These are phyloP conservation scores for Penicillium subrubescens DNA, from an alignment of 495 filamentous ascomycete species.

Conservation along the genomic window DNA sequence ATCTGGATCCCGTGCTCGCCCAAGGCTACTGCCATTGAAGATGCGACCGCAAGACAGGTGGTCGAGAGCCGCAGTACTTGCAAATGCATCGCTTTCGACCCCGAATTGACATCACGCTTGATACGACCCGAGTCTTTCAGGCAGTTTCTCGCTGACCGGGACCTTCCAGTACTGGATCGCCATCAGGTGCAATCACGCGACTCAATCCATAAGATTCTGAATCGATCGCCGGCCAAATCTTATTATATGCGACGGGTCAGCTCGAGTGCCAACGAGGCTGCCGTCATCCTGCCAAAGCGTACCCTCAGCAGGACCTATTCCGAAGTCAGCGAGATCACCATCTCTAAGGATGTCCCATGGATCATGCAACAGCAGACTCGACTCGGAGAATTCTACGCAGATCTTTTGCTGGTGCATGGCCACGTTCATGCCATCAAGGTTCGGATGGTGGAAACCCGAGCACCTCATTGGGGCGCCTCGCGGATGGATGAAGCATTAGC, in stretches of 20 bases:
- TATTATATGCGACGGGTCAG: conserved; percentile 66
- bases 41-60: conserved; percentile 62
- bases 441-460: conserved; percentile 44
- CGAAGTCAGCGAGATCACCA: conserved; percentile 55
- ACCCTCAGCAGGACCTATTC: conserved; percentile 55
- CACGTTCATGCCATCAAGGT: conserved; percentile 64
- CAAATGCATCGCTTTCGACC: conserved; percentile 60
- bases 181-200: conserved; percentile 58
- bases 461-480: conserved; percentile 57
- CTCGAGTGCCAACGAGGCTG: conserved; percentile 49
- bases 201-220: conserved; percentile 58
- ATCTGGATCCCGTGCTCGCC: conserved; percentile 75
- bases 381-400: conserved; percentile 69
- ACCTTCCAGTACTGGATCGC: conserved; percentile 60
- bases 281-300: conserved; percentile 58
- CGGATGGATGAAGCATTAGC: conserved; percentile 52
- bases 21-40: conserved; percentile 59
- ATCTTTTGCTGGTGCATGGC: conserved; percentile 63
- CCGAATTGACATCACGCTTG: conserved; percentile 50
- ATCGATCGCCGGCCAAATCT: conserved; percentile 46
- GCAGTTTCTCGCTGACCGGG: conserved; percentile 48
- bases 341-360: conserved; percentile 61
- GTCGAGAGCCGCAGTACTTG: conserved; percentile 61
- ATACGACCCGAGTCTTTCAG: conserved; percentile 63
- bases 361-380: conserved; percentile 67